Percentiles rank a stretch among this genome's conserved stretches.
phyloP scores from a whole-genome alignment of 2,329 filamentous ascomycete species.

The Calonectria naviculata region DNA sequence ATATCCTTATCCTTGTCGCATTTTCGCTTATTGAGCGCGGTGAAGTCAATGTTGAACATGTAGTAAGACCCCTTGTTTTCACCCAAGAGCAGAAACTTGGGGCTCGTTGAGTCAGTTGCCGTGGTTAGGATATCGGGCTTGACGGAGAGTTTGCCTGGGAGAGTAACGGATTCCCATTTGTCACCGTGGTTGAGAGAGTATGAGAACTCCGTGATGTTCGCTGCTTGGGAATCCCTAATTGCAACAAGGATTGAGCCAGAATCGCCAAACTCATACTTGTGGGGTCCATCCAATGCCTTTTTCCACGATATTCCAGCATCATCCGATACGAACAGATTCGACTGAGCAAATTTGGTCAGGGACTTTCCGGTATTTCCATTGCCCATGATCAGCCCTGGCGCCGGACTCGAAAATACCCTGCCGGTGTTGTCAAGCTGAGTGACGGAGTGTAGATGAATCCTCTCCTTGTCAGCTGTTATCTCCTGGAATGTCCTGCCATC shows the following conservation, averaged over 20 bases:
- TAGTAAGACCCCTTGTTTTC: conserved; percentile 66
- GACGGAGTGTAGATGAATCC: conserved; percentile 91
- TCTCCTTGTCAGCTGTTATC: conserved; percentile 74
- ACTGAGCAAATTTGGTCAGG: conserved; percentile 77
- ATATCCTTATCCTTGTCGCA: conserved; percentile 80
- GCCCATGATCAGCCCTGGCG: conserved; percentile 93
- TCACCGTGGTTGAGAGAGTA: conserved; percentile 94
- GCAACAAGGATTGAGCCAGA: conserved; percentile 91
- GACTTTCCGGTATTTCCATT: conserved; percentile 88
- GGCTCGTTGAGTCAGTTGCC: conserved; percentile 89
- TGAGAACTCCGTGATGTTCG: conserved; percentile 66
- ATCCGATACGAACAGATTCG: conserved; percentile 88
- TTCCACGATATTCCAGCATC: conserved; percentile 91
- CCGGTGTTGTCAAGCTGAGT: conserved; percentile 86
- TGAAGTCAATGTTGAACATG: conserved; percentile 85
- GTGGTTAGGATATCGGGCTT: conserved; percentile 83
- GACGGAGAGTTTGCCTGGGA: conserved; percentile 76
- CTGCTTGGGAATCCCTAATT: conserved; percentile 76
- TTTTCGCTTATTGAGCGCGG: conserved; percentile 80
- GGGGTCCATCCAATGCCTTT: conserved; percentile 78
- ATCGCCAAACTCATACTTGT: conserved; percentile 97
- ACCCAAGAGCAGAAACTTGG: conserved; percentile 88
- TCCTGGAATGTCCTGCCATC: conserved; percentile 88
- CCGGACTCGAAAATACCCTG: conserved; percentile 91
- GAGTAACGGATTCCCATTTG: conserved; percentile 78